These are phyloP conservation scores for Paraphoma sp. DNA, from an alignment of 2,329 filamentous ascomycete species.

Conservation along the genomic window DNA sequence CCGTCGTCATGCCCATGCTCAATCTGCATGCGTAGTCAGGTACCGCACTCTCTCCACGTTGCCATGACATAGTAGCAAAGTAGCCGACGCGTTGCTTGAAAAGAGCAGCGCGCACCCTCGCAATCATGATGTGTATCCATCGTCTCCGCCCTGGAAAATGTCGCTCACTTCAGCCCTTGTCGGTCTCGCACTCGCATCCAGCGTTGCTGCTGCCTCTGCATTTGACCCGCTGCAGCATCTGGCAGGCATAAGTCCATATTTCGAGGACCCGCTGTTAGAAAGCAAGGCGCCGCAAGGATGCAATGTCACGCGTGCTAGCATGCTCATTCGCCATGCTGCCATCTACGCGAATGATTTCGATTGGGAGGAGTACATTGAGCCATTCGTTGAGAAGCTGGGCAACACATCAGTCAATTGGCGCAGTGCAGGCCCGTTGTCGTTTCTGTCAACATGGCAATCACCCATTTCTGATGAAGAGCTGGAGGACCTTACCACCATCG, in stretches of 20 bases:
- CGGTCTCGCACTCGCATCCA: constrained; percentile 34
- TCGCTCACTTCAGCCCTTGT: constrained; percentile 27
- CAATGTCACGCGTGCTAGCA: constrained; percentile 54
- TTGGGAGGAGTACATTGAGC: constrained; percentile 59
- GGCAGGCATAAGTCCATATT: constrained; percentile 59
- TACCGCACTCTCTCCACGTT: not conserved
- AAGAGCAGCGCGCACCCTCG: not conserved
- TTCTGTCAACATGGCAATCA: constrained; percentile 63
- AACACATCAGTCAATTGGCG: constrained; percentile 67
- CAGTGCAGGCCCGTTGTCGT: constrained; percentile 61
- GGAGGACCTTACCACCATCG: constrained; percentile 67
- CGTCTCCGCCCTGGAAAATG: constrained; percentile 9
- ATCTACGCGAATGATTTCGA: constrained; percentile 62
- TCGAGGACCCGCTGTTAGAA: constrained; percentile 56
- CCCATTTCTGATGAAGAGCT: constrained; percentile 64
- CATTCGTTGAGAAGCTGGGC: constrained; percentile 62
- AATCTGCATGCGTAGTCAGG: not conserved
- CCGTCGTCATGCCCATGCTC: not conserved
- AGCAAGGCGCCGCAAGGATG: constrained; percentile 58
- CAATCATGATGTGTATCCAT: not conserved
- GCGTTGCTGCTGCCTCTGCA: constrained; percentile 42
- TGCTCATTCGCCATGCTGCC: constrained; percentile 57
- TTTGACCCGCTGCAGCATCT: constrained; percentile 59
- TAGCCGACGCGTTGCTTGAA: not conserved
- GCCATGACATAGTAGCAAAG: not conserved